Conservation (phyloP, 2,329 filamentous ascomycete genomes). For the Talaromyces sp. region DNA sequence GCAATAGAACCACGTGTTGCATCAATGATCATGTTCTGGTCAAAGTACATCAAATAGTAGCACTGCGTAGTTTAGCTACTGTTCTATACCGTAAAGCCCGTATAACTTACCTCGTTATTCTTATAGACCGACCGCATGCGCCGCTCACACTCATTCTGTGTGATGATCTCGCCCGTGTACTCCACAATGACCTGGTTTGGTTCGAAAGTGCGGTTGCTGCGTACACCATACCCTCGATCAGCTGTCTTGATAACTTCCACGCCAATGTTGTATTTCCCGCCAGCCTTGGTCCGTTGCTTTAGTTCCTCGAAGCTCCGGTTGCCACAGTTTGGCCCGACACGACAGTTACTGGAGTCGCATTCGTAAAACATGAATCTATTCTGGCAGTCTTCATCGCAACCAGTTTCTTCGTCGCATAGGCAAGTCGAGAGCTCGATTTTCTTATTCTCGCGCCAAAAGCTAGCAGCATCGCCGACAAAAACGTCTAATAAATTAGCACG, state of each 20-base stretch:
- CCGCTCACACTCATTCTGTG: conserved; percentile 85
- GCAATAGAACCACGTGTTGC: conserved; percentile 94
- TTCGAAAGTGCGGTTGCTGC: conserved; percentile 81
- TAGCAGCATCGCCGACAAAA: conserved; percentile 78
- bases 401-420: conserved; percentile 71
- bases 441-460: conserved; percentile 76
- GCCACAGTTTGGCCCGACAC: conserved; percentile 70
- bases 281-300: conserved; percentile 68
- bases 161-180: conserved; percentile 97
- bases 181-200: conserved; percentile 96
- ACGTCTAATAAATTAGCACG: conserved; percentile 59
- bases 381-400: conserved; percentile 85
- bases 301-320: conserved; percentile 87
- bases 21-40: conserved; percentile 98
- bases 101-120: conserved; percentile 71
- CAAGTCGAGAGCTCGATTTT: conserved; percentile 73
- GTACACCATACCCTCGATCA: conserved; percentile 86
- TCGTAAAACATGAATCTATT: conserved; percentile 98
- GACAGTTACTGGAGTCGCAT: conserved; percentile 88
- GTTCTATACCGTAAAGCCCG: background rate
- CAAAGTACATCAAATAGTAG: conserved; percentile 98
- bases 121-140: conserved; percentile 94
- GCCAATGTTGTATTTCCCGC: conserved; percentile 84
- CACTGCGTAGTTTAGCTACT: conserved; percentile 56
- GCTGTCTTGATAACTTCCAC: conserved; percentile 91